Evolutionary conservation across 371 early-diverging fungal species (phyloP).

Genomic region (Haplosporangium sp.): DNA sequence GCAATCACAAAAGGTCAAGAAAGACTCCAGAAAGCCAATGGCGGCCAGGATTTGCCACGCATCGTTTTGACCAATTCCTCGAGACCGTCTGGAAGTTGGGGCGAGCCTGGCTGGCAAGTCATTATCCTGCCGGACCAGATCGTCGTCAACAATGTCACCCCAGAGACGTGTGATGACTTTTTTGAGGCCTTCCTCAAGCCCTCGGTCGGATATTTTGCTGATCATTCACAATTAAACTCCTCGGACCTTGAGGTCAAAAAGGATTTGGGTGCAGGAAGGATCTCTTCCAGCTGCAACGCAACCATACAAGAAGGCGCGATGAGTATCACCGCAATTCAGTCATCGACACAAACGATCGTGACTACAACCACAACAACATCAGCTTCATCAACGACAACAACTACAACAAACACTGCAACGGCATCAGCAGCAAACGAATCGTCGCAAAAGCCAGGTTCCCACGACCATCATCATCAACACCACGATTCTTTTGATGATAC

Average conservation of each 20-base stretch:
- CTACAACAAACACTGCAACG: background rate
- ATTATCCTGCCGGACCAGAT: conserved; percentile 69
- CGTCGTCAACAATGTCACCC: conserved; percentile 63
- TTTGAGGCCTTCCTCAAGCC: conserved; percentile 61
- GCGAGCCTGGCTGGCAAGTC: conserved; percentile 54
- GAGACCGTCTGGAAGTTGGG: conserved; percentile 30
- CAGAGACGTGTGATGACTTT: conserved; percentile 59
- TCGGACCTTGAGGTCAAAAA: conserved; percentile 21
- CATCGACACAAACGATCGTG: too few species aligned
- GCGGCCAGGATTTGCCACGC: conserved; percentile 21
- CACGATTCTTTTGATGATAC: conserved; percentile 4
- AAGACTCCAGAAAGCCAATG: conserved; percentile 23
- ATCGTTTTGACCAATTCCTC: conserved; percentile 68
- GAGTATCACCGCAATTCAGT: too few species aligned
- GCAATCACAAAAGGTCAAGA: conserved; percentile 38
- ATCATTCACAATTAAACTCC: background rate
- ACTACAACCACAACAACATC: too few species aligned
- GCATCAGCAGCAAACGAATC: background rate
- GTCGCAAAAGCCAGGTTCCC: background rate
- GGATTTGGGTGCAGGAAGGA: conserved; percentile 12
- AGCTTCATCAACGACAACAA: background rate
- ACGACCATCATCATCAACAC: conserved; percentile 9
- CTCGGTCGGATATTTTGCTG: conserved; percentile 42
- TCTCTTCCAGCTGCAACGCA: background rate
- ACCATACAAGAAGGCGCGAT: too few species aligned